Evolutionary conservation across 768 basidiomycete genomes (phyloP), one percentile per base, ranked within the genome.

Genomic region (Hericium rajendrae): DNA sequence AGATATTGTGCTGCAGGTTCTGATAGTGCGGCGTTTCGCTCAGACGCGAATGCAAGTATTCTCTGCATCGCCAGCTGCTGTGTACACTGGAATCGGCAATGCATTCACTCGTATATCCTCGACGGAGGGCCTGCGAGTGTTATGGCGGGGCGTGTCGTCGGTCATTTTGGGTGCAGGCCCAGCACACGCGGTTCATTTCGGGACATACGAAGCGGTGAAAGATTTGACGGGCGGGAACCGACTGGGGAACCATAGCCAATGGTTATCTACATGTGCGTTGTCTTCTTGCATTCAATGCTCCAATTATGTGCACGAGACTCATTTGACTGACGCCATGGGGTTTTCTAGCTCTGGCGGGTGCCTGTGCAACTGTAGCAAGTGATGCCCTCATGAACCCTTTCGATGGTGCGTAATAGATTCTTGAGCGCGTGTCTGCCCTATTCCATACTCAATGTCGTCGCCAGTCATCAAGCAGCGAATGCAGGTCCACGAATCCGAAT

Each of bases 381-480:
- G 97, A 99, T 74, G 97, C 97, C 2, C 76, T 98, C 55, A 99
- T 99, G 97, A 99, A 98, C 71, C 97, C 97, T 2, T 99, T 99
- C 67, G 97, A 99, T 73, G 95, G 95, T 97, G 70, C 68, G 84
- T 71, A 8, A 32, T 10, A 32, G 32, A 32, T 2, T 6, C 6
- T 10, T 32, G 32, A 32, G 6, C 8, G 9, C 9, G 32, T 32
- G 32, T 10, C 22, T 43, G 57, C 55, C 51, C 49, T 43, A 39
- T 53, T 40, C 41, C 38, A 50, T 56, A 53, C 51, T 57, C 60
- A 59, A 55, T 59, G 54, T 62, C 56, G 24, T 26, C 38, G n/a
- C 62, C 70, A 97, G 95, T 99, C 65, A 91, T 99, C 76, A 99
- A 99, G 74, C 97, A 99, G 76, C 85, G 97, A 53, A 97, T 99